Base-by-base conservation (phyloP, 2,329 filamentous ascomycete species). In the Ophiocordyceps camponoti-leonardi region DNA sequence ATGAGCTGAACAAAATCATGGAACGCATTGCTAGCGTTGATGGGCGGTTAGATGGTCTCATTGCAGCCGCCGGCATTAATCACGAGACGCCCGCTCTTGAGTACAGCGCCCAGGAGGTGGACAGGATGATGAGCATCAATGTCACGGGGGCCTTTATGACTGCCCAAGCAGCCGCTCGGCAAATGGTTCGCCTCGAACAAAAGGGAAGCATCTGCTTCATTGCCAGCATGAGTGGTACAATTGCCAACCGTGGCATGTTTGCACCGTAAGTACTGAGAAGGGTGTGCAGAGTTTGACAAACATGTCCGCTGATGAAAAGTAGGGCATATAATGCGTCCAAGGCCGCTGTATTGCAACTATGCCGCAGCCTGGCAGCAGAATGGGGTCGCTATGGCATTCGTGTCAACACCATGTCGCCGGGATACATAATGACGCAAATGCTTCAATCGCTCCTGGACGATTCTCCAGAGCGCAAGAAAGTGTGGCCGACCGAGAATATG, bases 401-500 rank as follows among this genome's bases (percentile, higher is more conserved):
- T 2, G 81, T 90, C 49, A 90, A 92, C 65, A 86, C 81, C 14
- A 75, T 92, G 50, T 86, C 80, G 19, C 83, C 85, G 0, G 84
- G 85, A 10, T 86, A 87, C 58, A 86, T 87, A 56, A 73, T 83
- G 20, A 87, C 83, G 2, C 77, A 81, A 20, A 94, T 94, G 87
- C 84, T 90, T 1, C 76, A 85, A 58, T 73, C 76, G 47, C 73
- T 94, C 30, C 92, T 94, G 56, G 71, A 79, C 51, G 71, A 82
- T 50, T 83, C 76, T 52, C 86, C 86, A 0, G 83, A 87, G 55
- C 69, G 75, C 45, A 66, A 66, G 49, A 61, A 61, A 23, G 73
- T 79, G 49, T 94, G 87, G 87, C 77, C 83, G 16, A 81, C 73
- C 54, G 80, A 90, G 63, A 94, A 93, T 63, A 92, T 94, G 86